phyloP scores from a whole-genome alignment of 345 rosid species.

The Citrus maxima region DNA sequence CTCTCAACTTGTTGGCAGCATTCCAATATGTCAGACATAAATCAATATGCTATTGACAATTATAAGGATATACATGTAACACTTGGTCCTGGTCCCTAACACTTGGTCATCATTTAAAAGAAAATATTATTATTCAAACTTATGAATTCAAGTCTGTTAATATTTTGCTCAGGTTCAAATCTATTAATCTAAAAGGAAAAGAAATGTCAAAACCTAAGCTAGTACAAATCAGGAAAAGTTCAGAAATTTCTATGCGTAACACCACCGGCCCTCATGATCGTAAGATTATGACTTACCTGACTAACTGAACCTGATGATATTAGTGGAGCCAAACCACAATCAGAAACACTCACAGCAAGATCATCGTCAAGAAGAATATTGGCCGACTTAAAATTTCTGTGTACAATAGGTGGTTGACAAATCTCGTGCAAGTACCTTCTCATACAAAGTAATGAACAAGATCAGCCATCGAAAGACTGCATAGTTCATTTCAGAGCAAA shows the following conservation, averaged over 20 bases:
- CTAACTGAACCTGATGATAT: conserved; percentile 86
- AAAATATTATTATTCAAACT: background rate
- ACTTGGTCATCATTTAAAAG: background rate
- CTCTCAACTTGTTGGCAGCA: background rate
- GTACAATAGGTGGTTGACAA: conserved; percentile 84
- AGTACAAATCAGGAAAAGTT: conserved; percentile 3
- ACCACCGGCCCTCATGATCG: background rate
- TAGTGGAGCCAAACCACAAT: conserved; percentile 86
- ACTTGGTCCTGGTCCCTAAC: background rate
- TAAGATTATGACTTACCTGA: conserved; percentile 52
- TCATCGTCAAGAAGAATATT: conserved; percentile 91
- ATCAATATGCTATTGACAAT: background rate
- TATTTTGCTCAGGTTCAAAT: background rate
- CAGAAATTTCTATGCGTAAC: background rate
- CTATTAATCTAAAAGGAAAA: background rate
- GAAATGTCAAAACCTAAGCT: background rate
- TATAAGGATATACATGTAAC: background rate
- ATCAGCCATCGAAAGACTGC: conserved; percentile 3
- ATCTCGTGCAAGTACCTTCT: conserved; percentile 90
- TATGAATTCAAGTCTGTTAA: background rate
- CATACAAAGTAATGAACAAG: conserved; percentile 12
- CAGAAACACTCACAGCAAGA: conserved; percentile 70
- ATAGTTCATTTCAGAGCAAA: background rate
- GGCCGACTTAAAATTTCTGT: conserved; percentile 85
- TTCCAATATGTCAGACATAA: background rate